Base-by-base conservation (phyloP, 768 basidiomycete genomes). In the Russula lepida region DNA sequence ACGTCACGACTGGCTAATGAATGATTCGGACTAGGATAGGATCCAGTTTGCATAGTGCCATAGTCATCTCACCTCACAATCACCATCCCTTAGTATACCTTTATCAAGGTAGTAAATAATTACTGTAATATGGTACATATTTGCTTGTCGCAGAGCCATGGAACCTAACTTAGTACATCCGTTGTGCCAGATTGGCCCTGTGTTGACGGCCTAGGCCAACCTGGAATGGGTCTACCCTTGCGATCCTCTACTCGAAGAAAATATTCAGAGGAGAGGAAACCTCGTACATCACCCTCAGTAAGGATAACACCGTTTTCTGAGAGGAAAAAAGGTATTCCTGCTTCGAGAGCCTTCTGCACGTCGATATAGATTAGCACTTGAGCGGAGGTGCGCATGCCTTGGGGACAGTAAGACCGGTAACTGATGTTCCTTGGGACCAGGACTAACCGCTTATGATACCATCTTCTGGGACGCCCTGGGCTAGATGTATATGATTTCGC, bases 401-500 rank as follows among this genome's bases (percentile, higher is more conserved):
- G 15, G 48, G 35, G 58, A 47, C 21, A 13, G 17, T 25, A 23
- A 57, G 19, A 43, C 28, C 39, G 9, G 51, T 23, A 30, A 33
- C 47, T 27, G 23, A 54, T 21, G 35, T 8, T 11, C 52, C 27
- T 47, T 54, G 53, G 47, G 61, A 32, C 43, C 1, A 43, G 13
- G 25, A 71, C 84, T 27, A 59, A 91, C 93, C 92, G 65, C 90
- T 93, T 55, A 87, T 81, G 51, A 90, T 84, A 6, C 81, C 79
- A 2, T 84, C 74, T 1, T 84, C 83, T 2, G 79, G 75, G 3
- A 89, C 74, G 37, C 88, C 86, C 70, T 93, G 88, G 0, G 95
- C 94, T 15, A 97, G 78, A 72, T 99, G 95, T 41, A 98, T 88
- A 68, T 98, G 94, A 68, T 94, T 95, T 27, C 95, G 79, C 13